phyloP scores from a whole-genome alignment of 208 protist genomes.

The Borovskyia barvae region DNA sequence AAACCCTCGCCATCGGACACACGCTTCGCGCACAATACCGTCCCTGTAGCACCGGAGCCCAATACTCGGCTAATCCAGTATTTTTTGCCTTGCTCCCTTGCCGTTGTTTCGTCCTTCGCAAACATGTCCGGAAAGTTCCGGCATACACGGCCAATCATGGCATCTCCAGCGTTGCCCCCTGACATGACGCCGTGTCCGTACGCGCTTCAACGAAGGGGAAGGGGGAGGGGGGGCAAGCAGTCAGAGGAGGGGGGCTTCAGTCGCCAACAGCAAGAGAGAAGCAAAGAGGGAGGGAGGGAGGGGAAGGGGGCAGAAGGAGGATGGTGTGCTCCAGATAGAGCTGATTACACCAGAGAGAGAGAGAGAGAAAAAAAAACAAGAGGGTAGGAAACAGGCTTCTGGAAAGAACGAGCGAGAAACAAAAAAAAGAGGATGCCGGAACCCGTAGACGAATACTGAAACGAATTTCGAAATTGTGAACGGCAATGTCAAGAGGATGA shows the following conservation, averaged over 20 bases:
- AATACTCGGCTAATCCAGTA: constrained; percentile 81
- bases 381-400: not conserved
- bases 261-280: not conserved
- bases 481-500: not conserved
- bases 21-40: constrained; percentile 59
- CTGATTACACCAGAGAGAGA: not conserved
- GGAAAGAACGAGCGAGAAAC: not conserved
- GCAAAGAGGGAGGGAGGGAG: too few relatives aligned
- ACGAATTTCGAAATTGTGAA: not conserved
- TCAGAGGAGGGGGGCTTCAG: not conserved
- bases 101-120: constrained; percentile 67
- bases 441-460: too few relatives aligned
- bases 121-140: constrained; percentile 60
- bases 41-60: constrained; percentile 61
- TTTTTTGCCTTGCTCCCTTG: constrained; percentile 51
- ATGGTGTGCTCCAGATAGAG: not conserved
- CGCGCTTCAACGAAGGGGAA: too few relatives aligned
- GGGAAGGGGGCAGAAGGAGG: too few relatives aligned
- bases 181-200: constrained; percentile 45
- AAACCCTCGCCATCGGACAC: constrained; percentile 52
- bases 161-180: constrained; percentile 40
- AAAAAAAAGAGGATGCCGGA: not conserved
- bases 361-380: not conserved
- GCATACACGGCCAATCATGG: constrained; percentile 73
- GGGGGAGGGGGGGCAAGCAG: not conserved